These are phyloP conservation scores for Aspergillus pseudoviridinutans DNA, from an alignment of 2,329 filamentous ascomycete species.

Conservation along the genomic window DNA sequence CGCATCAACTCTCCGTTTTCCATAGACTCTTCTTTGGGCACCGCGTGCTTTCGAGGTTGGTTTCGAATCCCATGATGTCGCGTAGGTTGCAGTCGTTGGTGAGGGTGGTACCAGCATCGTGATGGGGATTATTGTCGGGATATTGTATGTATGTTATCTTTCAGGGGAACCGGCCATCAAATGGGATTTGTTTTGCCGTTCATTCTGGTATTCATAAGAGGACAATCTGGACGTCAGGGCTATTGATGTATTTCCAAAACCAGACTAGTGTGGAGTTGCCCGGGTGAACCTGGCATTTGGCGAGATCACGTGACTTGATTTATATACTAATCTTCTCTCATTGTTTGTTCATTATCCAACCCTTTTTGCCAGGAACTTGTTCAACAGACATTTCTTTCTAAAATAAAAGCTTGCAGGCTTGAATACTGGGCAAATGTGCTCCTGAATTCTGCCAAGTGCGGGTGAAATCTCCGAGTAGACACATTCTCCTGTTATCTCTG, in stretches of 20 bases:
- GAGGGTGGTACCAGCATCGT: slow-evolving; percentile 14
- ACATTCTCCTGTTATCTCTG: not conserved
- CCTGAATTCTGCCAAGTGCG: not conserved
- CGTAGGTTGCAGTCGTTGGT: slow-evolving; percentile 12
- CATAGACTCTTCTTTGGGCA: slow-evolving; percentile 32
- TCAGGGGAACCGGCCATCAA: not conserved
- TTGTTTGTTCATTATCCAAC: not conserved
- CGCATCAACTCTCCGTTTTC: slow-evolving; percentile 31
- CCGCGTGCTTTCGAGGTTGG: slow-evolving; percentile 21
- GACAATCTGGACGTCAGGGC: not conserved
- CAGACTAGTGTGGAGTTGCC: not conserved
- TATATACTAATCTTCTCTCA: not conserved
- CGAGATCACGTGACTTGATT: not conserved
- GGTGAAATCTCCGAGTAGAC: not conserved
- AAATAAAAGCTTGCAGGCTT: no score
- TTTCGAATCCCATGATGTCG: slow-evolving; percentile 18
- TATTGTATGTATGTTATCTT: not conserved
- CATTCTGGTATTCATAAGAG: not conserved
- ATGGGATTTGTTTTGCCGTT: not conserved
- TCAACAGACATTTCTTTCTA: no score
- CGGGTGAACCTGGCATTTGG: not conserved
- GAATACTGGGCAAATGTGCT: not conserved
- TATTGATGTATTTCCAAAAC: not conserved
- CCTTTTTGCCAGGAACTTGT: not conserved
- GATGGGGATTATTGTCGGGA: not conserved